These are phyloP conservation scores for Agaricus subrufescens DNA, from an alignment of 768 basidiomycete genomes.

Conservation along the genomic window DNA sequence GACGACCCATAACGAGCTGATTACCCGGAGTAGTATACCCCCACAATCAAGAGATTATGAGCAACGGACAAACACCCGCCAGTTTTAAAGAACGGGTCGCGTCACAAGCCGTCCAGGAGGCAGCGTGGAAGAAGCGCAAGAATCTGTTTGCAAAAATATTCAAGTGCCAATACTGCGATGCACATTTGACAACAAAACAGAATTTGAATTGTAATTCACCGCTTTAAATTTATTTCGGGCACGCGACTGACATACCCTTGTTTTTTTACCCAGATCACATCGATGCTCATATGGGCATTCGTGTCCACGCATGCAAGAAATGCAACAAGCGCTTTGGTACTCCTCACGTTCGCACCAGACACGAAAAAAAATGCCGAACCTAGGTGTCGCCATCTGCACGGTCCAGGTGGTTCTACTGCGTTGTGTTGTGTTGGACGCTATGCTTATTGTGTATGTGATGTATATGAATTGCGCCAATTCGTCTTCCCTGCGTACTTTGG, in stretches of 20 bases:
- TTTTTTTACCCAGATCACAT: not conserved
- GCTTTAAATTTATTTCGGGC: not conserved
- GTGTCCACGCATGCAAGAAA: not conserved
- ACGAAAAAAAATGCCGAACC: not conserved
- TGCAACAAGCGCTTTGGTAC: constrained; percentile 10
- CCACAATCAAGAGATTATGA: not conserved
- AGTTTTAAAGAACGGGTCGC: constrained; percentile 1
- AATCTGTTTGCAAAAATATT: constrained; percentile 6
- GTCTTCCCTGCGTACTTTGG: not conserved
- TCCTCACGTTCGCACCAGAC: constrained; percentile 9
- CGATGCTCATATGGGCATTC: constrained; percentile 3
- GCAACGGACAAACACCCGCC: not conserved
- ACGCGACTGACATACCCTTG: not conserved
- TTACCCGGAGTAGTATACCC: not conserved
- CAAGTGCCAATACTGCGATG: not conserved
- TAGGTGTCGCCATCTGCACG: not conserved
- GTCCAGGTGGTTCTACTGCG: no score
- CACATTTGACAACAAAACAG: constrained; percentile 8
- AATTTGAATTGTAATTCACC: constrained; percentile 2
- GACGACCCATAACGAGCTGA: not conserved
- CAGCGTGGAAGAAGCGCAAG: constrained; percentile 6
- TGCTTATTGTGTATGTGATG: not conserved
- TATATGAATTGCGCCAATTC: not conserved
- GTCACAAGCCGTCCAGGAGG: constrained; percentile 2
- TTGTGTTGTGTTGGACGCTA: no score